Base-by-base conservation (phyloP, 495 filamentous ascomycete genomes). In the Aspergillus sclerotiicarbonarius region DNA sequence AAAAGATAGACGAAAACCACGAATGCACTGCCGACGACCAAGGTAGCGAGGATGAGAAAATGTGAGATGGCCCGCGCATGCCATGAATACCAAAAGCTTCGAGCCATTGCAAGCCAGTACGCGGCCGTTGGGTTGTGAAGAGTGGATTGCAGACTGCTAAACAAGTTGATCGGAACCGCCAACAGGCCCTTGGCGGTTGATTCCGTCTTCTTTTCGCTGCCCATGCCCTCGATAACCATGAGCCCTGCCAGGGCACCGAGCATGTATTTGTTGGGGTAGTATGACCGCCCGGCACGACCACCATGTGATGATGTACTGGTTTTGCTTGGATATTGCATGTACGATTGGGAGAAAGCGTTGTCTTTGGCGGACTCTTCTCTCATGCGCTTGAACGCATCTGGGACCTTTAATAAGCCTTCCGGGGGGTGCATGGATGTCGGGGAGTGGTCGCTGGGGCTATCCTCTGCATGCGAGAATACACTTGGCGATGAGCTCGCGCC, bases 161-260 rank as follows among this genome's bases (percentile, higher is more conserved):
- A 64, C 1, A 84, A 64, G 8, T 82, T 76, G 41, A 86, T 55
- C 0, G 91, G 91, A 1, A 91, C 51, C 9, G 84, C 82, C 61
- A 87, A 82, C 16, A 96, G 78, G 12, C 90, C 90, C 51, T 90
- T 88, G 7, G 80, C 78, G 43, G 81, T 80, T 4, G 89, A 78
- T 41, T 85, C 85, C 39, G 70, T 56, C 16, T 69, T 64, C 57
- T 91, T 80, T 47, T 83, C 84, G 39, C 65, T 70, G 1, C 68
- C 64, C 54, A 92, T 74, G 8, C 90, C 90, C 70, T 96, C 90
- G 60, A 96, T 67, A 41, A 97, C 81, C 91, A 96, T 95, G 33
- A 98, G 73, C 1, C 93, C 91, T 35, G 92, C 93, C 56, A 98
- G 79, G 31, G 90, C 89, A 30, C 93, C 93, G 12, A 97, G 82